These are phyloP conservation scores for Fusarium palustre DNA, from an alignment of 2,329 filamentous ascomycete species.

Conservation along the genomic window DNA sequence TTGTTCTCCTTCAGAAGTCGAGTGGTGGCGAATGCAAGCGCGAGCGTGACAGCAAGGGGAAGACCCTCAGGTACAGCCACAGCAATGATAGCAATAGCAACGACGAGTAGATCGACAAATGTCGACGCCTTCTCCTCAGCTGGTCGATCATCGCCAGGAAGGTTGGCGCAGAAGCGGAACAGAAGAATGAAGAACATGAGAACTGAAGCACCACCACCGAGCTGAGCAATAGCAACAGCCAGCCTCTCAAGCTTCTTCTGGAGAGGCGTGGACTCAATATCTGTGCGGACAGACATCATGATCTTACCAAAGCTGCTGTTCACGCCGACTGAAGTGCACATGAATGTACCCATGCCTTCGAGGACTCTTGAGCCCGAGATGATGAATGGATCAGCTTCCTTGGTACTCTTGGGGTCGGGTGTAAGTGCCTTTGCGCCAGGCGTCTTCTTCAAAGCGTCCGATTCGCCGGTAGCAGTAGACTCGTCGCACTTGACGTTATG, in stretches of 20 bases:
- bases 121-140: slow-evolving; percentile 82
- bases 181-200: slow-evolving; percentile 86
- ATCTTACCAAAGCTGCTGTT: slow-evolving; percentile 82
- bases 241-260: slow-evolving; percentile 81
- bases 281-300: slow-evolving; percentile 77
- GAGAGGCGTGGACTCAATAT: slow-evolving; percentile 79
- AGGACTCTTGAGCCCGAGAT: slow-evolving; percentile 86
- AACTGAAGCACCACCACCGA: slow-evolving; percentile 81
- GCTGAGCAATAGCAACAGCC: slow-evolving; percentile 81
- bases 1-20: slow-evolving; percentile 83
- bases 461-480: slow-evolving; percentile 74
- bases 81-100: slow-evolving; percentile 82
- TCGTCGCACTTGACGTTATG: slow-evolving; percentile 31
- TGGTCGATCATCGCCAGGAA: slow-evolving; percentile 63
- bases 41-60: slow-evolving; percentile 81
- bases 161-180: slow-evolving; percentile 82
- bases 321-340: slow-evolving; percentile 78
- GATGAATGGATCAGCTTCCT: slow-evolving; percentile 84
- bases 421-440: slow-evolving; percentile 74
- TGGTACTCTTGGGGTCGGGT: slow-evolving; percentile 74
- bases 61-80: slow-evolving; percentile 83
- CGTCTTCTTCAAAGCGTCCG: slow-evolving; percentile 77
- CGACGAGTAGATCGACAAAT: slow-evolving; percentile 81
- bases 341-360: slow-evolving; percentile 76
- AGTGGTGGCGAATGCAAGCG: slow-evolving; percentile 80